These are phyloP conservation scores for Trypanosoma avium DNA, from an alignment of 208 protist genomes.

Conservation along the genomic window DNA sequence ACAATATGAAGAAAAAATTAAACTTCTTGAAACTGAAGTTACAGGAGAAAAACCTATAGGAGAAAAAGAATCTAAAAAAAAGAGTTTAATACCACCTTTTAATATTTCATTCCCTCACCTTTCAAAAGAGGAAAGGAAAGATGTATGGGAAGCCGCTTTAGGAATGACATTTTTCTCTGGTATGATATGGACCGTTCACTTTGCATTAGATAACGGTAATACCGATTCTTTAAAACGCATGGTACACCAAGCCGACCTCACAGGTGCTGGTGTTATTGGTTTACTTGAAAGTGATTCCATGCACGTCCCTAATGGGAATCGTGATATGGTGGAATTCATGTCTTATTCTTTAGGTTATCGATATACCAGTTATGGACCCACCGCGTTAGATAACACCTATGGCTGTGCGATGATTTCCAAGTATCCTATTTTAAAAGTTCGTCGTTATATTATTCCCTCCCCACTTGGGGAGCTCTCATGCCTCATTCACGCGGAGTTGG, in stretches of 20 bases:
- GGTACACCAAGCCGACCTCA: slow-evolving; percentile 37
- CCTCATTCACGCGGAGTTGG: slow-evolving; percentile 64
- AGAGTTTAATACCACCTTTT: background rate
- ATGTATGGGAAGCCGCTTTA: slow-evolving; percentile 62
- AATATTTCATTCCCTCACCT: slow-evolving; percentile 5
- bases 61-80: background rate
- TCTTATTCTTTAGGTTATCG: slow-evolving; percentile 72
- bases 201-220: slow-evolving; percentile 76
- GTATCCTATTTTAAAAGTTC: slow-evolving; percentile 62
- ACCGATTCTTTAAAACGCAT: slow-evolving; percentile 69
- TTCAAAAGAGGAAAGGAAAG: slow-evolving; percentile 23
- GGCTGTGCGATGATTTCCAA: slow-evolving; percentile 77
- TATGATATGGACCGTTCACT: slow-evolving; percentile 85
- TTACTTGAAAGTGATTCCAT: slow-evolving; percentile 78
- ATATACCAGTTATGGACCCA: slow-evolving; percentile 80
- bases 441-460: slow-evolving; percentile 74
- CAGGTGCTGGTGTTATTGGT: slow-evolving; percentile 57
- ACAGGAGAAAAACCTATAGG: slow-evolving; percentile 14
- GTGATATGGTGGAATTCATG: slow-evolving; percentile 76
- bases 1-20: slow-evolving; percentile 35
- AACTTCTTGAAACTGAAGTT: slow-evolving; percentile 44
- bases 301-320: slow-evolving; percentile 71
- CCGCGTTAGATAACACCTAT: slow-evolving; percentile 77
- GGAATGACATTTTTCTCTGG: slow-evolving; percentile 74
- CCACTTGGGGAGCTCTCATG: slow-evolving; percentile 76